Conservation (phyloP, 495 filamentous ascomycete species). For the Talaromyces stipitatus region DNA sequence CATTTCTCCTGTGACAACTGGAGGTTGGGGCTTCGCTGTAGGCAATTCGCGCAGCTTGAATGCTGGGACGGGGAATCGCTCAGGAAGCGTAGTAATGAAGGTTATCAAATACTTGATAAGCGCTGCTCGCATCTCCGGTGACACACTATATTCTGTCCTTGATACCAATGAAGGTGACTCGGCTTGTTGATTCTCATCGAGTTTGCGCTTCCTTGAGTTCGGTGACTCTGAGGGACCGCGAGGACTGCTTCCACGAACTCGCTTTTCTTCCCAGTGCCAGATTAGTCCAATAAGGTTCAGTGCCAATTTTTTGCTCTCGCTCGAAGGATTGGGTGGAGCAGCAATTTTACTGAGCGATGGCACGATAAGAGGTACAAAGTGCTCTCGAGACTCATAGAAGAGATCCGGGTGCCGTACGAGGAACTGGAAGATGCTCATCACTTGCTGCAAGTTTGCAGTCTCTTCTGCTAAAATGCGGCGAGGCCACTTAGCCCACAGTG, state of each 20-base stretch:
- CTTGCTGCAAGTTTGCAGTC: slow-evolving; percentile 91
- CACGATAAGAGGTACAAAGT: slow-evolving; percentile 82
- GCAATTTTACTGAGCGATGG: slow-evolving; percentile 84
- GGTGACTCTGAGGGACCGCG: slow-evolving; percentile 58
- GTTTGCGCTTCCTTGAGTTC: slow-evolving; percentile 65
- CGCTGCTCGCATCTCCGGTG: slow-evolving; percentile 56
- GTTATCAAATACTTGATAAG: slow-evolving; percentile 90
- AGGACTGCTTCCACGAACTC: slow-evolving; percentile 49
- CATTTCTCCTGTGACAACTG: slow-evolving; percentile 60
- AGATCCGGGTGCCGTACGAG: slow-evolving; percentile 85
- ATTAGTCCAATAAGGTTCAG: slow-evolving; percentile 84
- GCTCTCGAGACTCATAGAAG: slow-evolving; percentile 91
- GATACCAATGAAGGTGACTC: slow-evolving; percentile 37
- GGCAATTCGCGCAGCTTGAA: slow-evolving; percentile 52
- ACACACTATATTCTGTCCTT: slow-evolving; percentile 59
- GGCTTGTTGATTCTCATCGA: slow-evolving; percentile 46
- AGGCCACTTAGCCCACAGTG: slow-evolving; percentile 85
- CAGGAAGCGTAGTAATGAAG: slow-evolving; percentile 84
- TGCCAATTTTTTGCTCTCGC: slow-evolving; percentile 87
- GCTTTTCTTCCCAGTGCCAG: slow-evolving; percentile 85
- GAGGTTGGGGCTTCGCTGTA: slow-evolving; percentile 33
- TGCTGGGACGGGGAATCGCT: slow-evolving; percentile 69
- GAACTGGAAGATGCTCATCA: slow-evolving; percentile 96
- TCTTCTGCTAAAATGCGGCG: slow-evolving; percentile 90
- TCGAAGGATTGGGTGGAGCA: slow-evolving; percentile 72